phyloP scores from a whole-genome alignment of 768 basidiomycete species.

The Dendrothele bispora region DNA sequence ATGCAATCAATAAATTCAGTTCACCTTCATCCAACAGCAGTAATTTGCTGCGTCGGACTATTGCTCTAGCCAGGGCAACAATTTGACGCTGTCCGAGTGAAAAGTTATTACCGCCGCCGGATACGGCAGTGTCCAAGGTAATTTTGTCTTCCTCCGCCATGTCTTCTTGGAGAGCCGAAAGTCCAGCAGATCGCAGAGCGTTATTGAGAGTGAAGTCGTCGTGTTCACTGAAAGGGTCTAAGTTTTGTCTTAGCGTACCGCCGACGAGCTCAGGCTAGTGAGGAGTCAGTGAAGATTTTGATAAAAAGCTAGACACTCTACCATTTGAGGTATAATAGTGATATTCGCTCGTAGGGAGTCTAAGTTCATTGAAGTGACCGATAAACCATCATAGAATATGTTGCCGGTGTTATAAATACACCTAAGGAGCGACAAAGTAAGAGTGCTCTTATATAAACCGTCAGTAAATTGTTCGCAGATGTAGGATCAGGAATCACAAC shows the following conservation, averaged over 20 bases:
- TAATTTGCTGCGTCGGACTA: conserved; percentile 51
- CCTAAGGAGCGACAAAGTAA: conserved; percentile 48
- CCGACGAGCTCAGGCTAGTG: conserved; percentile 46
- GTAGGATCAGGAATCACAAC: conserved; percentile 24
- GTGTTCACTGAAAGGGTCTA: conserved; percentile 75
- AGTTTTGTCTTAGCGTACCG: conserved; percentile 61
- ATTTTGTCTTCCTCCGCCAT: conserved; percentile 31
- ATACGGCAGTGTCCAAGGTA: conserved; percentile 56
- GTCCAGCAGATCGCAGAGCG: conserved; percentile 53
- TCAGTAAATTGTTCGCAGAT: too few species aligned
- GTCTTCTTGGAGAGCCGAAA: conserved; percentile 38
- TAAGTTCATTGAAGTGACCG: conserved; percentile 41
- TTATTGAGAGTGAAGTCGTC: conserved; percentile 66
- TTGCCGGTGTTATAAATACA: conserved; percentile 50
- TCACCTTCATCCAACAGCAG: conserved; percentile 62
- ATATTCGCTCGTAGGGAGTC: conserved; percentile 44
- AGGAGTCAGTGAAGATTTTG: too few species aligned
- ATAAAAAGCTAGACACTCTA: too few species aligned
- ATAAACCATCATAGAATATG: conserved; percentile 44
- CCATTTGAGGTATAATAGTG: conserved; percentile 46
- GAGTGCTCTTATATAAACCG: conserved; percentile 33
- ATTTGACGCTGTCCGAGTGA: conserved; percentile 71
- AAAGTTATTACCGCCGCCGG: conserved; percentile 66
- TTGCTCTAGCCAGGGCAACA: conserved; percentile 59
- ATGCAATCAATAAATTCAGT: conserved; percentile 39